These are phyloP conservation scores for Penicillium sp. DNA, from an alignment of 2,329 filamentous ascomycete species.

Conservation along the genomic window DNA sequence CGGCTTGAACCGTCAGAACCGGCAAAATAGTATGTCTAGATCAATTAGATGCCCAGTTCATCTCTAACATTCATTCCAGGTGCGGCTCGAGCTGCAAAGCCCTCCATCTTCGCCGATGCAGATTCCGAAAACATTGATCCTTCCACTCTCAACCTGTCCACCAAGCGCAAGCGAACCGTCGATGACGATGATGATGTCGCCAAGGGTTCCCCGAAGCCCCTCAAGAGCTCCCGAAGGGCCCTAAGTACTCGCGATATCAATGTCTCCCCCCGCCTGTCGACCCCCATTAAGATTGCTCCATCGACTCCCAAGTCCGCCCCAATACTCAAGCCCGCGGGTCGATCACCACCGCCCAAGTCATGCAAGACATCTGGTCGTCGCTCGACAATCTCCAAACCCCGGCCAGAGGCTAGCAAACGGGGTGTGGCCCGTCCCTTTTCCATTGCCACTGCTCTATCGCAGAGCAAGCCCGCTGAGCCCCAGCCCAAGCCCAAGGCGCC, in stretches of 20 bases:
- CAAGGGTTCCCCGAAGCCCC: constrained; percentile 44
- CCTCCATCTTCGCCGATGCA: constrained; percentile 21
- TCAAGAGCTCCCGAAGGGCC: constrained; percentile 43
- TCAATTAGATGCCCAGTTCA: not conserved
- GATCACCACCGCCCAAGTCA: constrained; percentile 68
- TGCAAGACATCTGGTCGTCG: constrained; percentile 64
- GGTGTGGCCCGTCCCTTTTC: constrained; percentile 62
- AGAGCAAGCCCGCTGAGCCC: constrained; percentile 50
- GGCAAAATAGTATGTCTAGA: constrained; percentile 27
- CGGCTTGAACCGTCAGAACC: constrained; percentile 31
- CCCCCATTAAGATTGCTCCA: constrained; percentile 26
- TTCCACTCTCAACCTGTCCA: constrained; percentile 44
- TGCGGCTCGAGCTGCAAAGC: constrained; percentile 13
- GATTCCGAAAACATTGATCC: constrained; percentile 59
- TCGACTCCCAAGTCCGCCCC: constrained; percentile 48
- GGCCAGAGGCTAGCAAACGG: constrained; percentile 58
- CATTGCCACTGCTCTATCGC: constrained; percentile 66
- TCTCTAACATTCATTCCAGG: constrained; percentile 6
- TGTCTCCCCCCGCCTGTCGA: constrained; percentile 18
- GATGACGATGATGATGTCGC: constrained; percentile 29
- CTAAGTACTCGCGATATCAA: constrained; percentile 26
- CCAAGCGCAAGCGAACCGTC: constrained; percentile 39
- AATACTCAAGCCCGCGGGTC: constrained; percentile 65
- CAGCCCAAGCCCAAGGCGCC: constrained; percentile 47
- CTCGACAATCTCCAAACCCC: constrained; percentile 57